Conservation (phyloP, 108 stramenopile genomes). For the Bacterosira constricta region DNA sequence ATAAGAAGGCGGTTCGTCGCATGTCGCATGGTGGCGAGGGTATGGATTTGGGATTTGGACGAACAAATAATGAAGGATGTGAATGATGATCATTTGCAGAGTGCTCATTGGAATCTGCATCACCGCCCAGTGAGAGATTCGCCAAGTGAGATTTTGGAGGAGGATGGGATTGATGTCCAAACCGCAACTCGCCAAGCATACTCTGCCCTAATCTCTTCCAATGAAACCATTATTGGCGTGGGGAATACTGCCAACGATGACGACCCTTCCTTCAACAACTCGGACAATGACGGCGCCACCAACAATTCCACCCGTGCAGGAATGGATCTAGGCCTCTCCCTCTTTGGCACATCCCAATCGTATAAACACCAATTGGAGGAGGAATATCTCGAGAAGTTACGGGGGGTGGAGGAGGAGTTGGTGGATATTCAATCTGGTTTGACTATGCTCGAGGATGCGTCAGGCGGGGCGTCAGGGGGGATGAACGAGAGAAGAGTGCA, state of each 20-base stretch:
- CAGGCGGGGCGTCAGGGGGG: neutral
- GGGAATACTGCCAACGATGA: conserved; percentile 8
- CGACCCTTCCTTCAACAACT: neutral
- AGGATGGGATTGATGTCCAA: too few species aligned
- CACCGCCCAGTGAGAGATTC: too few species aligned
- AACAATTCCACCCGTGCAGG: too few species aligned
- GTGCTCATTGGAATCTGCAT: too few species aligned
- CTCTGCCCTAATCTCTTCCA: neutral
- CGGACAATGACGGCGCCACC: too few species aligned
- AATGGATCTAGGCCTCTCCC: conserved; percentile 32
- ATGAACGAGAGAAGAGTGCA: neutral
- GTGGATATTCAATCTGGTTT: conserved; percentile 13
- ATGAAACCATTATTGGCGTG: neutral
- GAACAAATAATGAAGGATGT: too few species aligned
- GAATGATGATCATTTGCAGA: too few species aligned
- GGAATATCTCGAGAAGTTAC: conserved; percentile 15
- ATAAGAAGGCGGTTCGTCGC: too few species aligned
- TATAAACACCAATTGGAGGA: conserved; percentile 23
- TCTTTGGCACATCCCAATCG: conserved; percentile 38
- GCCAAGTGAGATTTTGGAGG: too few species aligned
- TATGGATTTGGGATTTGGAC: too few species aligned
- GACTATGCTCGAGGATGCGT: neutral
- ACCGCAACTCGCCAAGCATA: neutral
- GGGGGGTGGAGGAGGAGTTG: conserved; percentile 18
- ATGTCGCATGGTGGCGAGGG: too few species aligned